Percentiles rank a stretch among this genome's conserved stretches.
Conservation (phyloP, 139 green algal genomes). For the Penium margaritaceum region DNA sequence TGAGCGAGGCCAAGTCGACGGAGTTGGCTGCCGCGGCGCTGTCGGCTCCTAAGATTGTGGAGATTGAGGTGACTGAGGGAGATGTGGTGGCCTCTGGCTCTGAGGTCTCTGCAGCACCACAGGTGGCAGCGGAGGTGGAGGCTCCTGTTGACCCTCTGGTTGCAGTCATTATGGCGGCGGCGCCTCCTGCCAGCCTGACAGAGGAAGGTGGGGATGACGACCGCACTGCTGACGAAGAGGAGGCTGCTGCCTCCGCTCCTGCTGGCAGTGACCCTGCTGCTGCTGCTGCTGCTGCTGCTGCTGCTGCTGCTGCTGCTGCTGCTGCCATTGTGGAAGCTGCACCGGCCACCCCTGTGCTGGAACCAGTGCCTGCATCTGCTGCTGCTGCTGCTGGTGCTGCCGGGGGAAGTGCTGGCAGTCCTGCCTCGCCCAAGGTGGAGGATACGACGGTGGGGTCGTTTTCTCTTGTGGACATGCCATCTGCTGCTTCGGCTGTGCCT, state of each 20-base stretch:
- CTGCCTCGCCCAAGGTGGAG: conserved; percentile 15
- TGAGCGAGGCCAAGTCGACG: no score
- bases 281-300: conserved; percentile 8
- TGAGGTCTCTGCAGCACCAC: background rate
- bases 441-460: conserved; percentile 15
- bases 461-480: no score
- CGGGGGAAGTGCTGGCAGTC: background rate
- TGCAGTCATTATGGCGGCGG: background rate
- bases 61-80: background rate
- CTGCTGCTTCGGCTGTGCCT: no score
- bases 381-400: background rate
- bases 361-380: background rate
- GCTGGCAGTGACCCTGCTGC: background rate
- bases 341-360: background rate
- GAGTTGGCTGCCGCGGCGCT: background rate
- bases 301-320: no score
- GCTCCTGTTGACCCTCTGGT: background rate
- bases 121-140: no score
- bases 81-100: background rate
- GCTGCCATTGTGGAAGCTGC: background rate
- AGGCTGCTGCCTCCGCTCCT: background rate
- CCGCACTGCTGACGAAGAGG: background rate
- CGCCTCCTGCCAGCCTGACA: no score
- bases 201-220: background rate
- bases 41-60: background rate